Evolutionary conservation across 805 yeast genomes (phyloP).

Genomic region (Nakazawaea wyomingensis): DNA sequence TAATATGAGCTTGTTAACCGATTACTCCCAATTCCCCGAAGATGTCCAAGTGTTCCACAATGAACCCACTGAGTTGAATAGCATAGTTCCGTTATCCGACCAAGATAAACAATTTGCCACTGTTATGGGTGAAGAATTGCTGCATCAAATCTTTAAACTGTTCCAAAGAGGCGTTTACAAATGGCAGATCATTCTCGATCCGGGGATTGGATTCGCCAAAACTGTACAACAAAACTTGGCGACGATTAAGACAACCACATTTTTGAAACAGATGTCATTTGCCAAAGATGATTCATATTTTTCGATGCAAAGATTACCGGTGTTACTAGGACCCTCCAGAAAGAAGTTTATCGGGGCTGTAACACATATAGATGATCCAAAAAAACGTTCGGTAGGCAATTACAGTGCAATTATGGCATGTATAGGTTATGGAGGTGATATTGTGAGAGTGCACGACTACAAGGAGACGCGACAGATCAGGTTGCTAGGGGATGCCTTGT

Average conservation of each 20-base stretch:
- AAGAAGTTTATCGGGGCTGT: slow-evolving; percentile 80
- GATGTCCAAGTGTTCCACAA: slow-evolving; percentile 21
- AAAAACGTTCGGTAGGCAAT: slow-evolving; percentile 70
- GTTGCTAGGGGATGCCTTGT: slow-evolving; percentile 7
- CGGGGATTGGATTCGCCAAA: slow-evolving; percentile 97
- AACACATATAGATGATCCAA: slow-evolving; percentile 51
- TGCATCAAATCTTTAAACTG: slow-evolving; percentile 51
- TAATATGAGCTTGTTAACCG: slow-evolving; percentile 60
- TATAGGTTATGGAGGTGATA: slow-evolving; percentile 67
- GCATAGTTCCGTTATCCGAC: not conserved
- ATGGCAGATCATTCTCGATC: slow-evolving; percentile 92
- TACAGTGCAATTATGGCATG: slow-evolving; percentile 71
- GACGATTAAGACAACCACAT: slow-evolving; percentile 46
- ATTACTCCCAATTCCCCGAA: slow-evolving; percentile 38
- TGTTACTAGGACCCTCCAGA: slow-evolving; percentile 83
- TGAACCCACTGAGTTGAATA: slow-evolving; percentile 12
- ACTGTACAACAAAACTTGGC: slow-evolving; percentile 61
- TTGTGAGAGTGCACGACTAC: slow-evolving; percentile 87
- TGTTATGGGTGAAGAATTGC: slow-evolving; percentile 63
- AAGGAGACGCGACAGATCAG: slow-evolving; percentile 38
- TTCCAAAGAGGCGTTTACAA: slow-evolving; percentile 59
- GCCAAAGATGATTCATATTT: slow-evolving; percentile 25
- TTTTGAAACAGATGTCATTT: slow-evolving; percentile 43
- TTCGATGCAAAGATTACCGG: slow-evolving; percentile 52
- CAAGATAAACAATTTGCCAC: slow-evolving; percentile 32